Evolutionary conservation across 2,329 filamentous ascomycete species (phyloP).

Genomic region (Trichoderma atrobrunneum): DNA sequence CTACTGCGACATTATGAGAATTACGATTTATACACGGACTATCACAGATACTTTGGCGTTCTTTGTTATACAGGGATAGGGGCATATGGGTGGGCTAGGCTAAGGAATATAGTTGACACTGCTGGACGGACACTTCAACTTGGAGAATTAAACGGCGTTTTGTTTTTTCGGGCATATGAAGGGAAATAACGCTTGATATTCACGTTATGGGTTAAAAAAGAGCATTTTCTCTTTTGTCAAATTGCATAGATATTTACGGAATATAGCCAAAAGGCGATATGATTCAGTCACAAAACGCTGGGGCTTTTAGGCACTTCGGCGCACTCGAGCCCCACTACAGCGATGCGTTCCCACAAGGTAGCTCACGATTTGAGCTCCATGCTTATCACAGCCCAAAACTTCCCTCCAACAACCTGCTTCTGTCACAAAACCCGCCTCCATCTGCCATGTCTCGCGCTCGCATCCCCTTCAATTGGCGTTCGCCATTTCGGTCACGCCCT

Average conservation of each 20-base stretch:
- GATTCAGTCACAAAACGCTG: not conserved
- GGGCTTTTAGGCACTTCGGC: not conserved
- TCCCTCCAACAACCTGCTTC: not conserved
- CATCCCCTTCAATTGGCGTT: constrained; percentile 25
- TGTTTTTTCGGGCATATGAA: not conserved
- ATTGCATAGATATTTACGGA: not conserved
- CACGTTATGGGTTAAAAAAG: not conserved
- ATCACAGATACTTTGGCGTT: not conserved
- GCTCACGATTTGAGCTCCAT: not conserved
- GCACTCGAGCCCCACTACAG: not conserved
- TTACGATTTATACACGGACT: not conserved
- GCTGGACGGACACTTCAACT: constrained; percentile 9
- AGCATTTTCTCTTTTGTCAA: not conserved
- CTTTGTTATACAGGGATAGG: not conserved
- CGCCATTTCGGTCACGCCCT: constrained; percentile 20
- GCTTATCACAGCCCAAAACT: not conserved
- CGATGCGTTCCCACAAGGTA: not conserved
- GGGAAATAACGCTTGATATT: not conserved
- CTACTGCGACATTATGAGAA: not conserved
- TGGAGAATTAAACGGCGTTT: not conserved
- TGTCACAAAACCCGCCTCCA: not conserved
- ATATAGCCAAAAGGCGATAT: not conserved
- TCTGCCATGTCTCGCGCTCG: constrained; percentile 29
- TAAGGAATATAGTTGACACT: not conserved
- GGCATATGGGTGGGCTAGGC: not conserved